Base-by-base conservation (phyloP, 1,284 basidiomycete genomes). In the Heterobasidion parviporum region DNA sequence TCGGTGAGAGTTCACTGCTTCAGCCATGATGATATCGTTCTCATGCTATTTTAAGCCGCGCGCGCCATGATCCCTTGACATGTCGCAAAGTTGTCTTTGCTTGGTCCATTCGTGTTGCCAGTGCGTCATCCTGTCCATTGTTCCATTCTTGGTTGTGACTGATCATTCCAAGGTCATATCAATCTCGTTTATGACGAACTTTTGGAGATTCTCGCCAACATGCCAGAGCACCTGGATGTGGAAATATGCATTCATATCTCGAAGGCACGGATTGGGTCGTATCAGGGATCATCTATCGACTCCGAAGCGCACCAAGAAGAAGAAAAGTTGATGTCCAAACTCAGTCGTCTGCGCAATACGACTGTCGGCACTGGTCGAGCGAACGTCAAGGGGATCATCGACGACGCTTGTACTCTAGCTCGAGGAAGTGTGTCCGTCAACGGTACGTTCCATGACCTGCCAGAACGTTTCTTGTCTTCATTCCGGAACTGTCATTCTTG, bases 241-340 rank as follows among this genome's bases (percentile, higher is more conserved):
- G 69, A 70, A 6, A 64, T 74, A 55, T 62, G 64, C 34, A 61
- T 75, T 18, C 69, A 67, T 59, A 63, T 67, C 54, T 73, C 74
- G 15, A 20, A 9, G 54, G 58, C 49, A 26, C 10, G 18, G 32
- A 50, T 26, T 18, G 43, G 35, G 48, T 60, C 6, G 35, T 54
- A 50, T 47, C 55, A 67, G 63, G 57, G 56, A 6, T 66, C 61
- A 32, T 56, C 59, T 12, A 43, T 12, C 16, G n/a, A 14, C 50
- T 14, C 14, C 4, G 44, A 6, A 9, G 18, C 20, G 10, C 15
- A 34, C 18, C 10, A 59, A 54, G 47, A 53, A 55, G 12, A 60
- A 18, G 15, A 32, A n/a, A 6, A 46, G 56, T 9, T 58, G 61
- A 54, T 64, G 59, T 49, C 65, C 62, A 50, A 67, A 63, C 56